Evolutionary conservation across 495 filamentous ascomycete genomes (phyloP).

Genomic region (Neurospora sp.): DNA sequence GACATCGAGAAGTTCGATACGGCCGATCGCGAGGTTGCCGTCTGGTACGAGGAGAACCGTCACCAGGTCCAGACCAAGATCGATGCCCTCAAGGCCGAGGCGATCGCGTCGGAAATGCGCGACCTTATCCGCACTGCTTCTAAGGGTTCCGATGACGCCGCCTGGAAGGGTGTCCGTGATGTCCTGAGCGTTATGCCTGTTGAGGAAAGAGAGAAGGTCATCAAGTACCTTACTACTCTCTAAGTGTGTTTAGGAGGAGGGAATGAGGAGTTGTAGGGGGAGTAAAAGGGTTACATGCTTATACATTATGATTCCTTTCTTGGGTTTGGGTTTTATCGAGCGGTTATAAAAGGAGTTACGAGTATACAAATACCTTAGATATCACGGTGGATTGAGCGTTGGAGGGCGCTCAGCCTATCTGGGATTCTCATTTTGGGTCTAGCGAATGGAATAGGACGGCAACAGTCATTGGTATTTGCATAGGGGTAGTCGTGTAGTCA

Average conservation of each 20-base stretch:
- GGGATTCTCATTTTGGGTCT: not conserved
- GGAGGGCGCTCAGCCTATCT: not conserved
- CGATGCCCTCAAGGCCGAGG: conserved; percentile 66
- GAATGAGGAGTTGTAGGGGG: not conserved
- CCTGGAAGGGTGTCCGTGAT: conserved; percentile 78
- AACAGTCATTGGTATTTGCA: not conserved
- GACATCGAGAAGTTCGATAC: conserved; percentile 59
- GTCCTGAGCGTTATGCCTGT: conserved; percentile 78
- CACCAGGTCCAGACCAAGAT: conserved; percentile 69
- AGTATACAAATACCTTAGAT: not conserved
- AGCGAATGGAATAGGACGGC: not conserved
- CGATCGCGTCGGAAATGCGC: conserved; percentile 69
- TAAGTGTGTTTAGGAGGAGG: not conserved
- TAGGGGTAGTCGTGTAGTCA: not conserved
- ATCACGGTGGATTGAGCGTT: not conserved
- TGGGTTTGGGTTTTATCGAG: not conserved
- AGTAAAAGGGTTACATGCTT: not conserved
- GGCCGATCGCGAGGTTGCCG: conserved; percentile 74
- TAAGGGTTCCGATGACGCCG: conserved; percentile 49
- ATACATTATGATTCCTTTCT: not conserved
- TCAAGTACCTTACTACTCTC: conserved; percentile 50
- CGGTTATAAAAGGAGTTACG: not conserved
- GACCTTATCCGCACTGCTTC: conserved; percentile 47
- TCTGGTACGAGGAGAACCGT: conserved; percentile 95
- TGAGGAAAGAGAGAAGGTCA: conserved; percentile 73